Conservation (phyloP, 805 yeast species). For the Metschnikowia anglica region DNA sequence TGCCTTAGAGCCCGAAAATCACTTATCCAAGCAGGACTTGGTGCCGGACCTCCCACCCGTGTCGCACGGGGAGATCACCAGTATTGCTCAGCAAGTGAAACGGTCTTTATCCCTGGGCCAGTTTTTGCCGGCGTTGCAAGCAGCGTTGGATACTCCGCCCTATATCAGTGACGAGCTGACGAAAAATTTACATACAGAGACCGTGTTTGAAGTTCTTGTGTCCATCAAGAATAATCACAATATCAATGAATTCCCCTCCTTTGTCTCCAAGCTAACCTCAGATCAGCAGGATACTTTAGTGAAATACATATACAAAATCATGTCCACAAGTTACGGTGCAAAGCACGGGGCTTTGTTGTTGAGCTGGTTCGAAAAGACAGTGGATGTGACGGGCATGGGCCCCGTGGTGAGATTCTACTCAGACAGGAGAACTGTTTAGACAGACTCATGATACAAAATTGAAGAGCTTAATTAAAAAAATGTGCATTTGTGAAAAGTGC, state of each 20-base stretch:
- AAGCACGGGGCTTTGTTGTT: slow-evolving; percentile 83
- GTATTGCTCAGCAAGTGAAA: slow-evolving; percentile 58
- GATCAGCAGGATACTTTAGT: slow-evolving; percentile 75
- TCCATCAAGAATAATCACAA: slow-evolving; percentile 53
- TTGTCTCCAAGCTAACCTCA: slow-evolving; percentile 57
- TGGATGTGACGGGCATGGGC: slow-evolving; percentile 82
- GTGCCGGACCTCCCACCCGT: slow-evolving; percentile 50
- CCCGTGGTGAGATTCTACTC: slow-evolving; percentile 83
- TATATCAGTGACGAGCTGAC: slow-evolving; percentile 68
- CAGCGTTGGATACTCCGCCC: slow-evolving; percentile 73
- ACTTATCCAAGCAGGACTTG: slow-evolving; percentile 62
- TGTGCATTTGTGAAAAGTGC: no score
- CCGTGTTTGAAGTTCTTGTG: slow-evolving; percentile 66
- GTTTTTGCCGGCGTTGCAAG: slow-evolving; percentile 60
- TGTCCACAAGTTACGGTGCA: slow-evolving; percentile 75
- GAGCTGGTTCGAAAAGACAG: slow-evolving; percentile 90
- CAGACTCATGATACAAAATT: neutral
- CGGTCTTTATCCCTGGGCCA: slow-evolving; percentile 69
- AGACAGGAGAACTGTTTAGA: slow-evolving; percentile 75
- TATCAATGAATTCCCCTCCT: slow-evolving; percentile 61
- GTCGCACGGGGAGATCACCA: slow-evolving; percentile 50
- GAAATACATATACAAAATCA: slow-evolving; percentile 82
- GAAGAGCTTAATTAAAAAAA: neutral
- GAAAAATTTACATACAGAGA: slow-evolving; percentile 44
- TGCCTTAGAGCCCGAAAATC: slow-evolving; percentile 80